These are phyloP conservation scores for Apiotrichum porosum DNA, from an alignment of 1,284 basidiomycete species.

Conservation along the genomic window DNA sequence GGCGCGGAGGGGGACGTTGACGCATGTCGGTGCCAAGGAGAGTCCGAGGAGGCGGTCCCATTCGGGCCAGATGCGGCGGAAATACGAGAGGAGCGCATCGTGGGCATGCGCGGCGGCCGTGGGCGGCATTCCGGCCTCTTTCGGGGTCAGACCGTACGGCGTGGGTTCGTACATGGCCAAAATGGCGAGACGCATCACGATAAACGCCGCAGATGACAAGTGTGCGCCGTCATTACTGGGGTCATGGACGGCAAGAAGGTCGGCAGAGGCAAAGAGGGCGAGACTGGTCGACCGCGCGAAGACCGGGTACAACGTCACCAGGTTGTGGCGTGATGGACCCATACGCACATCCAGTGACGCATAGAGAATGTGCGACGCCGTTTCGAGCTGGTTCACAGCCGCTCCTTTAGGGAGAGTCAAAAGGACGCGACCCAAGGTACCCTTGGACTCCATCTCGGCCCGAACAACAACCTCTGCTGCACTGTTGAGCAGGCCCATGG, in stretches of 20 bases:
- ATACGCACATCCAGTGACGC: slow-evolving; percentile 21
- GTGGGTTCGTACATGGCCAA: slow-evolving; percentile 16
- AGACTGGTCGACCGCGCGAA: slow-evolving; percentile 28
- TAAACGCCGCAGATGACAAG: slow-evolving; percentile 26
- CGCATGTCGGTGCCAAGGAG: slow-evolving; percentile 22
- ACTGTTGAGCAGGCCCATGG: slow-evolving; percentile 12
- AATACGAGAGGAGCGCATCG: slow-evolving; percentile 25
- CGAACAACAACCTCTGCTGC: slow-evolving; percentile 26
- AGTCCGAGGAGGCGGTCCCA: slow-evolving; percentile 32
- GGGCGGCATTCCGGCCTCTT: neutral
- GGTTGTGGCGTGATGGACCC: slow-evolving; percentile 6
- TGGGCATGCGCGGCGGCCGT: neutral
- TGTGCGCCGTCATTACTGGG: slow-evolving; percentile 28
- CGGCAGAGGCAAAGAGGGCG: slow-evolving; percentile 28
- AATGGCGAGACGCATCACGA: slow-evolving; percentile 24
- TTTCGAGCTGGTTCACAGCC: slow-evolving; percentile 19
- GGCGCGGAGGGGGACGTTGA: slow-evolving; percentile 30
- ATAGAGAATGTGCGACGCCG: slow-evolving; percentile 30
- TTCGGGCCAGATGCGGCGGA: slow-evolving; percentile 40
- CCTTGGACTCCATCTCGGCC: slow-evolving; percentile 21
- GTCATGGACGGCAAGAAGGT: slow-evolving; percentile 30
- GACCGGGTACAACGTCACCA: slow-evolving; percentile 34
- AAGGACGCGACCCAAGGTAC: slow-evolving; percentile 19
- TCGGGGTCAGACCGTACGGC: neutral
- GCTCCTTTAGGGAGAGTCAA: slow-evolving; percentile 18